These are phyloP conservation scores for Phytophthora ohioensis DNA, from an alignment of 352 stramenopile species.

Conservation along the genomic window DNA sequence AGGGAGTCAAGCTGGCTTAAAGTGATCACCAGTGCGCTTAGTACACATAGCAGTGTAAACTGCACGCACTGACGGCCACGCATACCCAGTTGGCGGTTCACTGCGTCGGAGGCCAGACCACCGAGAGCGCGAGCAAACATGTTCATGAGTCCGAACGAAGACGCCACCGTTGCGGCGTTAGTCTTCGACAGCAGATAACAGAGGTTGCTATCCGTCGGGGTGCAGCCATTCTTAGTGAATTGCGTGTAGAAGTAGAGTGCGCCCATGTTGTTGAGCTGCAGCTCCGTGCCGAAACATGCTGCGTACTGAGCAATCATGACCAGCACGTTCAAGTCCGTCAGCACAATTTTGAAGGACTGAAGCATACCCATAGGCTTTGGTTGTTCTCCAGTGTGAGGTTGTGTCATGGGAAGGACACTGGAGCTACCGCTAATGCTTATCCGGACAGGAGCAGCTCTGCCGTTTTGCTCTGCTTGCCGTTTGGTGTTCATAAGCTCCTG, in stretches of 20 bases:
- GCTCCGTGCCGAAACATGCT: conserved; percentile 94
- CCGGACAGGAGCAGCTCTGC: conserved; percentile 17
- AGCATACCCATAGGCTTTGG: conserved; percentile 40
- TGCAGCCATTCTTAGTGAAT: conserved; percentile 77
- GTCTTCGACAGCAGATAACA: conserved; percentile 65
- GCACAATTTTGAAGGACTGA: conserved; percentile 60
- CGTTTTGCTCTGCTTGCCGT: conserved; percentile 62
- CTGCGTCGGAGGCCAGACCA: conserved; percentile 86
- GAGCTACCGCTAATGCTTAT: conserved; percentile 43
- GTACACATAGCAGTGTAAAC: conserved; percentile 73
- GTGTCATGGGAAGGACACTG: conserved; percentile 31
- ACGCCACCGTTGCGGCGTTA: conserved; percentile 87
- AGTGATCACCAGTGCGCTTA: conserved; percentile 87
- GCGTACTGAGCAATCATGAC: conserved; percentile 95
- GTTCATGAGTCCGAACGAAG: conserved; percentile 95
- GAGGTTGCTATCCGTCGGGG: conserved; percentile 19
- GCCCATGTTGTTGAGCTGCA: conserved; percentile 97
- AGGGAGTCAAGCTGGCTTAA: conserved; percentile 86
- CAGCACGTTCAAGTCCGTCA: conserved; percentile 90
- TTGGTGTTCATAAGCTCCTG: conserved; percentile 79
- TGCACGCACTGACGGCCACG: conserved; percentile 89
- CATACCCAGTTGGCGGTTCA: conserved; percentile 90
- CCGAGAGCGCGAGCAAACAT: conserved; percentile 92
- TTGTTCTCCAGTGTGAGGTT: conserved; percentile 21
- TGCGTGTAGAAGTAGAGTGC: conserved; percentile 94